phyloP scores from a whole-genome alignment of 176 grass and related monocot species.

The Zoysia pacifica region DNA sequence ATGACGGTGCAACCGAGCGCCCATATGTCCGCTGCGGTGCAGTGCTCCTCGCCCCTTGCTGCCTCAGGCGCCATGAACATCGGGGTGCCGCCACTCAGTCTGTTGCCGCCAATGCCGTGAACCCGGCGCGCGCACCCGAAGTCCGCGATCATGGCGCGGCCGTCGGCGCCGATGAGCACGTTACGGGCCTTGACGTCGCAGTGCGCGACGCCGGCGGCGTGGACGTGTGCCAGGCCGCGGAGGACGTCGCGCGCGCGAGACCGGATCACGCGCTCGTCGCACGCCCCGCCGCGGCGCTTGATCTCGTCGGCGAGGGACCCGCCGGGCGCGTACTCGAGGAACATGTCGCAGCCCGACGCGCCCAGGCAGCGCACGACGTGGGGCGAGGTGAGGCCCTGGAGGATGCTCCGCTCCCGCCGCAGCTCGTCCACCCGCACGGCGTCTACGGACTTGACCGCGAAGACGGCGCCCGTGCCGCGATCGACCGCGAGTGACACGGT shows the following conservation, averaged over 20 bases:
- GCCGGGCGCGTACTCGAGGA: constrained; percentile 56
- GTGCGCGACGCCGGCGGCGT: constrained; percentile 44
- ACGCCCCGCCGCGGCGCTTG: constrained; percentile 37
- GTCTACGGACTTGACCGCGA: constrained; percentile 52
- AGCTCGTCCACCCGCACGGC: constrained; percentile 25
- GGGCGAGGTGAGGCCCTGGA: constrained; percentile 8
- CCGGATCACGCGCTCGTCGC: neutral
- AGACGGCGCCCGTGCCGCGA: neutral
- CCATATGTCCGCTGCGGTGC: constrained; percentile 47
- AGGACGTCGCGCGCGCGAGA: constrained; percentile 37
- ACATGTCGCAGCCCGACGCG: constrained; percentile 28
- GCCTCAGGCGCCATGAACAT: constrained; percentile 60
- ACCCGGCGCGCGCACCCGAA: constrained; percentile 47
- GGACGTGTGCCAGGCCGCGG: constrained; percentile 47
- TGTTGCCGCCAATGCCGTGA: neutral
- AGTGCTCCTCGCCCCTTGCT: constrained; percentile 49
- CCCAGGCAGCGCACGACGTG: constrained; percentile 40
- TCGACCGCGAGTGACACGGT: constrained; percentile 41
- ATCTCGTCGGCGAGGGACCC: constrained; percentile 60
- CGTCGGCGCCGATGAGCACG: constrained; percentile 45
- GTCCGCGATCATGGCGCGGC: constrained; percentile 52
- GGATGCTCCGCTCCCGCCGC: constrained; percentile 37
- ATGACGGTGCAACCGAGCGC: constrained; percentile 53
- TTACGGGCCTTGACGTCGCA: constrained; percentile 51
- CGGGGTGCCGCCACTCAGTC: constrained; percentile 35